Base-by-base conservation (phyloP, 2,329 filamentous ascomycete species). In the Ascomycota sp. region DNA sequence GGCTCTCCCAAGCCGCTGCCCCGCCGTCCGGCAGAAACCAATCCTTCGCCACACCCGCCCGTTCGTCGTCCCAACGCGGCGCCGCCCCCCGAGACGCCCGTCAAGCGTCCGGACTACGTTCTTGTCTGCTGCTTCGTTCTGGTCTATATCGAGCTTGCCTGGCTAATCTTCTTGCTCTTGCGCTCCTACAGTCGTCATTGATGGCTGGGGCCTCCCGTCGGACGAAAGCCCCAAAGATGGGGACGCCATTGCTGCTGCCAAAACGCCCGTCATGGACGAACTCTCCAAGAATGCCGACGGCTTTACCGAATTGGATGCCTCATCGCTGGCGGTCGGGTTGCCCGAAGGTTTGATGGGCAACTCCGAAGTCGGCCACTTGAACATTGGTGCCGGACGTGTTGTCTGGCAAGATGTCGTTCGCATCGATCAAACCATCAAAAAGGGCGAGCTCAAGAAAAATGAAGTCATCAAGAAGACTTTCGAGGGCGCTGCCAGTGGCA, bases 301-400 rank as follows among this genome's bases (percentile, higher is more conserved):
- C 36, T 98, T 76, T 60, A 82, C 80, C 39, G 75, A 91, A 59
- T 75, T 98, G 37, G 89, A 98, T 44, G 89, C 89, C 34, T 95
- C 89, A 3, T 95, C 89, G 26, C 69, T 93, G 35, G 89, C 89
- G 27, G 89, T 98, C 40, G 89, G 89, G 40, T 70, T 98, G 31
- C 89, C 89, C 13, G 85, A 98, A 52, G 89, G 89, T 35, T 65
- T 98, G 41, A 98, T 98, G 89, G 89, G 89, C 40, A 98, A 98
- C 65, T 92, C 81, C 43, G 89, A 98, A 57, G 89, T 98, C 53
- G 89, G 89, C 37, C 89, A 98, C 57, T 59, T 98, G 61, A 98
- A 98, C 66, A 95, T 98, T 52, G 89, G 89, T 45, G 89, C 89
- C 35, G 89, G 89, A 34, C 71, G 89, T 47, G 89, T 98, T 36